Evolutionary conservation across 345 rosid species (phyloP), one percentile per base, ranked within the genome.

Genomic region (Aquilaria malaccensis): DNA sequence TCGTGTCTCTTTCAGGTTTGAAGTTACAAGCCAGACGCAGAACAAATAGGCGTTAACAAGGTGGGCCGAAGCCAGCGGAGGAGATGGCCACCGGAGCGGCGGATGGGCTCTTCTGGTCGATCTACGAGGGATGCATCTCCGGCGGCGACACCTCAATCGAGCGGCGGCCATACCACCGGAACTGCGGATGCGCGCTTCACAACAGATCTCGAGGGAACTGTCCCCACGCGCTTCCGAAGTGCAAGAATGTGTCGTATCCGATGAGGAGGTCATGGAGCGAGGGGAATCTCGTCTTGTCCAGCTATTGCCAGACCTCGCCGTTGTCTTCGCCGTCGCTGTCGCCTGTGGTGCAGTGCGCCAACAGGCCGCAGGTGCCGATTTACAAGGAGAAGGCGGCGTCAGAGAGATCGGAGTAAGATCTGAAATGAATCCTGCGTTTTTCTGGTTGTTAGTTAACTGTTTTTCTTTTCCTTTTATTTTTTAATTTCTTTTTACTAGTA

Each of bases 251-350:
- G 3, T 70, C 80, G 14, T 86, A 81, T 56, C 96, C 89, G 0
- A 70, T 86, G 2, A 72, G 77, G 51, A 75, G 82, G 70, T 65
- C 89, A 2, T 86, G 85, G 85, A 89, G 94, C 32, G 94, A 86
- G 71, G 85, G 86, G 11, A 70, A 61, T 67, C 65, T 89, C 71
- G 74, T 72, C 46, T 43, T 81, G 72, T 60, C 73, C 11, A 61
- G 68, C 55, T 73, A 70, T 53, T 63, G 64, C 30, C 62, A 59
- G 41, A 73, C 78, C 11, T 75, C 86, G 0, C 78, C 86, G 6
- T 76, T 81, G 3, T 76, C 84, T 46, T 80, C 85, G 0, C 78
- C 87, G 1, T 61, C 74, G 47, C 30, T 47, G 10, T 15, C 43
- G 7, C 43, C 60, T 2, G 47, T 15, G 13, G 41, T 29, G 30